phyloP scores from a whole-genome alignment of 257 asterid species.

The Solanum virginianum region DNA sequence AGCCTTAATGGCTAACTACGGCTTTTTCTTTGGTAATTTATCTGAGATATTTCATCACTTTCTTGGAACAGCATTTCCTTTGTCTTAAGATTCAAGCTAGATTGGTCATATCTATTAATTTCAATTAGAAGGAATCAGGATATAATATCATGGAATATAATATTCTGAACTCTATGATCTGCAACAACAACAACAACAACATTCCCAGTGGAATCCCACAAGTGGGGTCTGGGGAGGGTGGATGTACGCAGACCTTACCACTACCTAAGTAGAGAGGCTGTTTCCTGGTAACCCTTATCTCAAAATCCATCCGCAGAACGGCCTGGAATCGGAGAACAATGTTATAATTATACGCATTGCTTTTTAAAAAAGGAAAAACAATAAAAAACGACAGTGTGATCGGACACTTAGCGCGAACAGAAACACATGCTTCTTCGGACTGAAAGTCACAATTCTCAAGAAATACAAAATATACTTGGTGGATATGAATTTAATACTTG shows the following conservation, averaged over 20 bases:
- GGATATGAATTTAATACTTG: background rate
- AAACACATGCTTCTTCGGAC: background rate
- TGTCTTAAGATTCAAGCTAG: background rate
- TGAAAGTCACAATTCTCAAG: background rate
- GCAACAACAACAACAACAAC: too few relatives aligned
- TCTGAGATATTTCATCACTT: background rate
- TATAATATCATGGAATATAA: background rate
- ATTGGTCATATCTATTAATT: background rate
- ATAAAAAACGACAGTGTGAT: background rate
- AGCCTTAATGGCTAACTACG: conserved; percentile 94
- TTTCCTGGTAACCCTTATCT: too few relatives aligned
- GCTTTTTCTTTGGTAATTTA: conserved; percentile 85
- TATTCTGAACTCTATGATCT: background rate
- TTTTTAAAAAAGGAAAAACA: background rate
- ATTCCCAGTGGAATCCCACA: too few relatives aligned
- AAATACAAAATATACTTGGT: background rate
- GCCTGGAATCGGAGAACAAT: too few relatives aligned
- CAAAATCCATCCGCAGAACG: too few relatives aligned
- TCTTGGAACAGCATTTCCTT: background rate
- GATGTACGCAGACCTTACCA: too few relatives aligned
- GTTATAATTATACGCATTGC: background rate
- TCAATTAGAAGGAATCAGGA: background rate
- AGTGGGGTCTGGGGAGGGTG: too few relatives aligned
- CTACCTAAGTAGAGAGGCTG: too few relatives aligned
- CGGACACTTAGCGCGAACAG: background rate